Conservation (phyloP, 495 filamentous ascomycete genomes). For the Bathelium albidoporum region DNA sequence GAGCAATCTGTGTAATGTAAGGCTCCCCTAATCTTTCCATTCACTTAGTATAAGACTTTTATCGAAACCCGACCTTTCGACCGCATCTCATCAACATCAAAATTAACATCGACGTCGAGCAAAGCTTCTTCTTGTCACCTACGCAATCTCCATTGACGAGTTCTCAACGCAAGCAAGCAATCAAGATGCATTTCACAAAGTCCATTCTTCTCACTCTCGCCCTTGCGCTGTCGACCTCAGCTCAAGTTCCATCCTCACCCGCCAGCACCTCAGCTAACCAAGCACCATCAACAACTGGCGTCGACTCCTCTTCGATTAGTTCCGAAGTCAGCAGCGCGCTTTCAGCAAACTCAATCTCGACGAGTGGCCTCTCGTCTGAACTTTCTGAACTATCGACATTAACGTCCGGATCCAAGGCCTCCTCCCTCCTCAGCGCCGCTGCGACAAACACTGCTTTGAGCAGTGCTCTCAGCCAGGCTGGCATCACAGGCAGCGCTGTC, state of each 20-base stretch:
- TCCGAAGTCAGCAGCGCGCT: not conserved
- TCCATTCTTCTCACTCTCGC: not conserved
- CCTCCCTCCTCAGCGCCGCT: not conserved
- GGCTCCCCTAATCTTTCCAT: not conserved
- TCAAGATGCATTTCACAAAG: conserved; percentile 2
- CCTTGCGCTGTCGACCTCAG: not conserved
- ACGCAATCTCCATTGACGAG: not conserved
- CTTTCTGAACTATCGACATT: not conserved
- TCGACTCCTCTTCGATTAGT: not conserved
- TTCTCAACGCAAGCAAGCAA: not conserved
- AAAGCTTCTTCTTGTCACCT: too few species aligned
- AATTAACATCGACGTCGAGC: too few species aligned
- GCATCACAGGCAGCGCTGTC: not conserved
- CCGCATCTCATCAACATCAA: not conserved
- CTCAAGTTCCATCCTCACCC: not conserved
- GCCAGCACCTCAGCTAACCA: not conserved
- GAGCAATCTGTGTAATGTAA: not conserved
- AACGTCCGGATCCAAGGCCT: not conserved
- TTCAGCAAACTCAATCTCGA: not conserved
- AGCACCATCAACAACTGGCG: not conserved
- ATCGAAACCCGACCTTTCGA: not conserved
- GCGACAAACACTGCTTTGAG: not conserved
- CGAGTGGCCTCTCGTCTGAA: not conserved
- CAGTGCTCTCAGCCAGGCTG: not conserved
- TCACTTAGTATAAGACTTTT: not conserved